These are phyloP conservation scores for Stereum hirsutum DNA, from an alignment of 1,284 basidiomycete genomes.

Conservation along the genomic window DNA sequence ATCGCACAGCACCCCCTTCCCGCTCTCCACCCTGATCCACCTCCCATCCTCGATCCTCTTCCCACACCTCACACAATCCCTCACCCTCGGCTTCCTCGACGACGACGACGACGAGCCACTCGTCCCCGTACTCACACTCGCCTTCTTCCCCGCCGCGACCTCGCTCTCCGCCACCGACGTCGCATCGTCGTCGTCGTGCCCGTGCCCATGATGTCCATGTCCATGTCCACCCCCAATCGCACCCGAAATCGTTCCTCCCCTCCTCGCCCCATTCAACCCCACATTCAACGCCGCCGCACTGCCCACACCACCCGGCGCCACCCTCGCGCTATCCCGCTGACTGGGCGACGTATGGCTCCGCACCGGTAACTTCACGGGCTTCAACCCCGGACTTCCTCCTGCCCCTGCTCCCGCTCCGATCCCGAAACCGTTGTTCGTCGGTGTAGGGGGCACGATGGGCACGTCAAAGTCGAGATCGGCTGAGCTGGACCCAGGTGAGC, in stretches of 20 bases:
- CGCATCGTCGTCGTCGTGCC: no score
- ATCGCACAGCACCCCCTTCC: slow-evolving; percentile 71
- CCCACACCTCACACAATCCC: slow-evolving; percentile 59
- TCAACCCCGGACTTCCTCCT: slow-evolving; percentile 24
- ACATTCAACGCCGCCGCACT: no score
- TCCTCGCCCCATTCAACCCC: no score
- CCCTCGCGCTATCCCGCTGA: slow-evolving; percentile 24
- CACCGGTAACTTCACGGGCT: slow-evolving; percentile 41
- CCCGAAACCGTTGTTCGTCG: slow-evolving; percentile 17
- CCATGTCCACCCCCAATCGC: slow-evolving; percentile 7
- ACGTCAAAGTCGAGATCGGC: no score
- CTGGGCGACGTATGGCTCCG: slow-evolving; percentile 44
- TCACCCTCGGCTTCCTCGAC: slow-evolving; percentile 17
- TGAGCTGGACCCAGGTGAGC: slow-evolving; percentile 15
- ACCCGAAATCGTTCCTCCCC: slow-evolving; percentile 12
- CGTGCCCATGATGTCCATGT: not conserved
- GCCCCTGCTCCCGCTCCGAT: no score
- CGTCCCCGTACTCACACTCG: slow-evolving; percentile 4
- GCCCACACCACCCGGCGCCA: slow-evolving; percentile 16
- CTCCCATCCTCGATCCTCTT: slow-evolving; percentile 66
- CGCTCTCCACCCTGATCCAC: slow-evolving; percentile 74
- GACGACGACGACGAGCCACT: slow-evolving; percentile 8
- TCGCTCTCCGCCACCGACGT: no score
- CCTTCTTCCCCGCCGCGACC: slow-evolving; percentile 2
- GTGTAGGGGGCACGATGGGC: not conserved